Base-by-base conservation (phyloP, 2,329 filamentous ascomycete genomes). In the Magnaporthales sp. region DNA sequence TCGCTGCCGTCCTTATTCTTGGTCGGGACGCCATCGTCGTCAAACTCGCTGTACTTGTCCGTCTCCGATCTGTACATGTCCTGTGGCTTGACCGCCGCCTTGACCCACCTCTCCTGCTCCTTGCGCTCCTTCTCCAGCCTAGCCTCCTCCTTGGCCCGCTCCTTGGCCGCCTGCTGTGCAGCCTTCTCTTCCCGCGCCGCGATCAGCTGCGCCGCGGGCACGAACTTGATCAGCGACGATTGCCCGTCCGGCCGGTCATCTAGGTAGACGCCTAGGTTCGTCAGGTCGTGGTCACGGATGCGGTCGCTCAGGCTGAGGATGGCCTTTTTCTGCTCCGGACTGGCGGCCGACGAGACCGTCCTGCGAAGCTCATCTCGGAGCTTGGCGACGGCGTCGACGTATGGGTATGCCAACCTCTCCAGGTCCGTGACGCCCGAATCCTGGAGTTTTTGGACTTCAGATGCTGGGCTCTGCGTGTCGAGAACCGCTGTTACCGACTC, bases 211-310 rank as follows among this genome's bases (percentile, higher is more conserved):
- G 81, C 78, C 4, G 82, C 83, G 0, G 85, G 83, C 10, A 87
- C 80, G 68, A 88, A 87, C 72, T 87, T 88, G 68, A 97, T 89
- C 32, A 97, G 83, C 0, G 92, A 92, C 0, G 86, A 89, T 74
- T 83, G 83, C 62, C 84, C 85, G n/a, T 80, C 80, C 38, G 64
- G 31, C 64, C 92, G 86, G 73, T 97, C 93, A 74, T 97, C 93
- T 0, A 97, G 87, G 73, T 96, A 96, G 67, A 97, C 90, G 51
- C 90, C 91, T 0, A 96, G 80, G 67, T 93, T 88, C 72, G 91
- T 93, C 29, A 97, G 86, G 67, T 93, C 88, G 10, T 87, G 83
- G 75, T 97, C 91, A 65, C 93, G 90, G 60, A 97, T 86, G 22
- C 85, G 83, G 74, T 96, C 94, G 70, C 90, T 95, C 62, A 96